Conservation (phyloP, 805 yeast genomes). For the Myxozyma neglecta region DNA sequence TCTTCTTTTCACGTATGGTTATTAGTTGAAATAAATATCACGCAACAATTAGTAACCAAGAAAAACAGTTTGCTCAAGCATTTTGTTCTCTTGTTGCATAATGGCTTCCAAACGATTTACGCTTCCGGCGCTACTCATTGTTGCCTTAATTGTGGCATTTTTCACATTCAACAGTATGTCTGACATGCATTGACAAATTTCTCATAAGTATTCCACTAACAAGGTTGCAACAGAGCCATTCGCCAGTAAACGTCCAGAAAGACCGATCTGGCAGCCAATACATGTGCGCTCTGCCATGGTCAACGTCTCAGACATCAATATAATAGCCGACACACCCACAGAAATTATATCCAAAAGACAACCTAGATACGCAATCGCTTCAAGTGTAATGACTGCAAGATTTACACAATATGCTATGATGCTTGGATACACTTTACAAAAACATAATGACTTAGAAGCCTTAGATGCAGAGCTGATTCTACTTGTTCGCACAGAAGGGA, state of each 20-base stretch:
- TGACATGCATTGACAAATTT: too few species aligned
- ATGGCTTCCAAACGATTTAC: slow-evolving; percentile 5
- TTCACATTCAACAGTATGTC: slow-evolving; percentile 3
- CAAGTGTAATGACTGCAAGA: slow-evolving; percentile 34
- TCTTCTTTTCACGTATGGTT: not conserved
- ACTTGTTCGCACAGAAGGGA: slow-evolving; percentile 35
- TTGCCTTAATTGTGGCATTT: slow-evolving; percentile 3
- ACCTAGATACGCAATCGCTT: slow-evolving; percentile 33
- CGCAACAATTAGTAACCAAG: not conserved
- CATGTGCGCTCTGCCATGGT: slow-evolving; percentile 3
- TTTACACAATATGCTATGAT: slow-evolving; percentile 34
- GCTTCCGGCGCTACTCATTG: slow-evolving; percentile 2
- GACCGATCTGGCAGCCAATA: not conserved
- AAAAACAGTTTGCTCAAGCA: not conserved
- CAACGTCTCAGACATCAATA: slow-evolving; percentile 1
- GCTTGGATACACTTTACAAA: slow-evolving; percentile 34
- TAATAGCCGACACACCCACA: not conserved
- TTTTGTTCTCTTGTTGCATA: not conserved
- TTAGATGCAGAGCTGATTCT: slow-evolving; percentile 35
- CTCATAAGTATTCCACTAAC: too few species aligned
- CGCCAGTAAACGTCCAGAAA: not conserved
- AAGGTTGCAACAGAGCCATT: not conserved
- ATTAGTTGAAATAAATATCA: not conserved
- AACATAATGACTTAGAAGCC: slow-evolving; percentile 34
- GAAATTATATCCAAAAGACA: slow-evolving; percentile 4